phyloP scores from a whole-genome alignment of 176 grass and related monocot species.

The Triticum dicoccoides region DNA sequence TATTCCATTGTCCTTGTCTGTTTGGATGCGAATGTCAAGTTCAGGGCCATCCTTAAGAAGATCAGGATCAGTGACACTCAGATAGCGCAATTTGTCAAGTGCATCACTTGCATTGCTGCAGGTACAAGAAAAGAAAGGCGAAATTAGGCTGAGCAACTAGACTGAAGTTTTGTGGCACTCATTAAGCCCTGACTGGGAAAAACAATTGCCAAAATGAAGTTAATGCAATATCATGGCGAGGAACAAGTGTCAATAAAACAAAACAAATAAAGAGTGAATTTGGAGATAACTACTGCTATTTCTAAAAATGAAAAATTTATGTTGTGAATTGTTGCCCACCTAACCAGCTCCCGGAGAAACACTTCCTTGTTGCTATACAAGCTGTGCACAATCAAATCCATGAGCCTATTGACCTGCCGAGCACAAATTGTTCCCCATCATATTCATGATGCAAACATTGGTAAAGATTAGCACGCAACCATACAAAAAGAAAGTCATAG shows the following conservation, averaged over 20 bases:
- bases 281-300: background rate
- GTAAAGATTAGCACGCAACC: background rate
- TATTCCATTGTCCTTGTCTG: constrained; percentile 89
- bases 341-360: constrained; percentile 90
- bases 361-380: constrained; percentile 99
- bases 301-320: background rate
- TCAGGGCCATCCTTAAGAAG: constrained; percentile 88
- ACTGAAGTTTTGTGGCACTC: background rate
- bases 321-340: constrained; percentile 33
- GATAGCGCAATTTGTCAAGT: constrained; percentile 93
- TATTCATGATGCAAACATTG: background rate
- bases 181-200: background rate
- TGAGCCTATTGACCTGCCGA: constrained; percentile 90
- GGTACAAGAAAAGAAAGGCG: constrained; percentile 7
- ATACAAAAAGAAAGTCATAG: background rate
- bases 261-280: background rate
- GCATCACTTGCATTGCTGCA: constrained; percentile 95
- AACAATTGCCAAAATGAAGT: background rate
- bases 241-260: background rate
- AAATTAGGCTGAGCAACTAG: background rate
- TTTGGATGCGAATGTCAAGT: constrained; percentile 83
- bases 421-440: background rate
- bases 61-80: constrained; percentile 84
- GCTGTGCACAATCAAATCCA: constrained; percentile 99
- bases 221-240: background rate